These are phyloP conservation scores for Vitis rotundifolia DNA, from an alignment of 164 flowering plant species.

Conservation along the genomic window DNA sequence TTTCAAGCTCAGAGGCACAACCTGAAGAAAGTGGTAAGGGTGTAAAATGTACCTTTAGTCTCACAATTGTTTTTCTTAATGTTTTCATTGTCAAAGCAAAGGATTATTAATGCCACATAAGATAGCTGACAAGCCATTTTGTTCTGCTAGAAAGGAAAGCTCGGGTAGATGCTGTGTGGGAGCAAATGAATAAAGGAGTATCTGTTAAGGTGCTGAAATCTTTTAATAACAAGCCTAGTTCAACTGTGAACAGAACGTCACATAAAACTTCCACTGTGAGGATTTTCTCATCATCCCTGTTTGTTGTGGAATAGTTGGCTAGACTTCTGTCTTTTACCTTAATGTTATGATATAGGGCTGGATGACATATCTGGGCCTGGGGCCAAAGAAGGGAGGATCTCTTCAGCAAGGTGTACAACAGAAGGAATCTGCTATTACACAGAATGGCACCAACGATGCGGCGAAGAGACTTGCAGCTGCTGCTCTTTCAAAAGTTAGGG, in stretches of 20 bases:
- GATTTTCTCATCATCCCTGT: neutral
- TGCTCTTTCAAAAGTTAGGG: slow-evolving; percentile 79
- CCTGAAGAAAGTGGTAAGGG: slow-evolving; percentile 38
- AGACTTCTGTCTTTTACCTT: neutral
- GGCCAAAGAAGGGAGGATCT: slow-evolving; percentile 41
- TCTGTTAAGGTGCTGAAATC: slow-evolving; percentile 36
- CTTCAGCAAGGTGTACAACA: slow-evolving; percentile 18
- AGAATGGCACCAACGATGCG: slow-evolving; percentile 59
- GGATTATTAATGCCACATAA: neutral
- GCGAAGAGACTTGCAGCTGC: slow-evolving; percentile 84
- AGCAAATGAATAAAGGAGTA: slow-evolving; percentile 56
- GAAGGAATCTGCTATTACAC: slow-evolving; percentile 26
- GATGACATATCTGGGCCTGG: slow-evolving; percentile 72
- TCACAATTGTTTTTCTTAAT: neutral
- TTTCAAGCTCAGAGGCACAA: slow-evolving; percentile 24
- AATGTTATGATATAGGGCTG: slow-evolving; percentile 46
- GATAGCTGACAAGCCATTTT: neutral
- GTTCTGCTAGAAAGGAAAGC: slow-evolving; percentile 58
- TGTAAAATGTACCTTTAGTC: neutral
- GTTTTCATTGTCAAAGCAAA: neutral
- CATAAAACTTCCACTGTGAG: slow-evolving; percentile 26
- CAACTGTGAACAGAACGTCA: slow-evolving; percentile 23
- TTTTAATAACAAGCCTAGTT: slow-evolving; percentile 23
- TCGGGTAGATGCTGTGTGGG: slow-evolving; percentile 82
- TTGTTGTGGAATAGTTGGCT: neutral